These are phyloP conservation scores for Platanthera guangdongensis DNA, from an alignment of 106 monocot genomes.

Conservation along the genomic window DNA sequence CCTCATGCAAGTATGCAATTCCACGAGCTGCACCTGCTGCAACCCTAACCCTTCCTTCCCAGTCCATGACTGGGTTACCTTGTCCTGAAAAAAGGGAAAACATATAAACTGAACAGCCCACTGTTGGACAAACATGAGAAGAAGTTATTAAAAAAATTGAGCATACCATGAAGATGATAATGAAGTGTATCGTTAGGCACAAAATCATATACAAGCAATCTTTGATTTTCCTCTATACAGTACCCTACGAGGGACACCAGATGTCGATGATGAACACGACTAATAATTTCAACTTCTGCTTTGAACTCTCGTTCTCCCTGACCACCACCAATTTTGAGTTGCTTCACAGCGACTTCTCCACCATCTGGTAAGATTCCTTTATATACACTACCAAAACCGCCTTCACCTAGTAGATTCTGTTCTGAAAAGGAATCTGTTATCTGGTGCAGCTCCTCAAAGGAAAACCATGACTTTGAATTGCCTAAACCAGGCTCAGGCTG, in stretches of 20 bases:
- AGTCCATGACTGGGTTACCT: slow-evolving; percentile 57
- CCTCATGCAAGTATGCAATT: slow-evolving; percentile 89
- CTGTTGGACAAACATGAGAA: neutral
- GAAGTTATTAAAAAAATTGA: neutral
- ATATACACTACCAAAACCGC: slow-evolving; percentile 89
- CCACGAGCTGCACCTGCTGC: slow-evolving; percentile 91
- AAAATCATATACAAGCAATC: slow-evolving; percentile 86
- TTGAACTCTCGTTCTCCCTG: slow-evolving; percentile 83
- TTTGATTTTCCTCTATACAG: slow-evolving; percentile 63
- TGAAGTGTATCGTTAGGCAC: slow-evolving; percentile 80
- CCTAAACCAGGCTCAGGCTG: slow-evolving; percentile 40
- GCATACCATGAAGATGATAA: slow-evolving; percentile 78
- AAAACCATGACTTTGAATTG: slow-evolving; percentile 55
- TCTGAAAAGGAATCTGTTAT: slow-evolving; percentile 65
- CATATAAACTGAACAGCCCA: slow-evolving; percentile 9
- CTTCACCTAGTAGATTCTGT: slow-evolving; percentile 74
- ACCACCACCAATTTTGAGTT: slow-evolving; percentile 60
- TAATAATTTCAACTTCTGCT: slow-evolving; percentile 88
- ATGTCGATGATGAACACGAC: slow-evolving; percentile 87
- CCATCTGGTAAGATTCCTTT: slow-evolving; percentile 73
- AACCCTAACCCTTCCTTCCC: slow-evolving; percentile 63
- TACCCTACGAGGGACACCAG: slow-evolving; percentile 85
- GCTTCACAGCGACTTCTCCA: slow-evolving; percentile 86
- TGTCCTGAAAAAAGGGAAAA: slow-evolving; percentile 23
- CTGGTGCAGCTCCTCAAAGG: slow-evolving; percentile 54